phyloP scores from a whole-genome alignment of 2,329 filamentous ascomycete genomes.

The Elsinoe perseae region DNA sequence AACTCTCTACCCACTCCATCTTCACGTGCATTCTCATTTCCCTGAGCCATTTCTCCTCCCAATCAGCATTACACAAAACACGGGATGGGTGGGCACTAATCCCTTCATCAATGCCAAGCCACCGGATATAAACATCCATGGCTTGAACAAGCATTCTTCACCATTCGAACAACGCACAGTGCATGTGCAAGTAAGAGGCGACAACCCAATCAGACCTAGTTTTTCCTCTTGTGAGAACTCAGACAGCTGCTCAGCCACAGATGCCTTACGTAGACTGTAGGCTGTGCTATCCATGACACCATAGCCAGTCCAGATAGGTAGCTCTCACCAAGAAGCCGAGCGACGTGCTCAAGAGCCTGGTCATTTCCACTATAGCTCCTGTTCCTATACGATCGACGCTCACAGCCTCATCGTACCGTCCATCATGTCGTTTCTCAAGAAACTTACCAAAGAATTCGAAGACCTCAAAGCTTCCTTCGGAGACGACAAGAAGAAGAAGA shows the following conservation, averaged over 20 bases:
- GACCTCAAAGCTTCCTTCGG: constrained; percentile 27
- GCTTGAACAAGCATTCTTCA: constrained; percentile 2
- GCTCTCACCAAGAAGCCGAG: background rate
- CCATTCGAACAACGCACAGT: background rate
- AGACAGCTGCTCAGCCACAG: constrained; percentile 2
- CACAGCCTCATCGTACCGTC: background rate
- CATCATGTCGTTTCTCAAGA: constrained; percentile 41
- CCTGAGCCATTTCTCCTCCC: constrained; percentile 1
- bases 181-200: background rate
- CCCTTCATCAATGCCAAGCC: background rate
- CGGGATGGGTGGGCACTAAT: background rate
- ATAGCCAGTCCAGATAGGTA: background rate
- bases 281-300: background rate
- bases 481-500: constrained; percentile 27
- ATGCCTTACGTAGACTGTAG: background rate
- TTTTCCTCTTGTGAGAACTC: background rate
- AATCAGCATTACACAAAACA: background rate
- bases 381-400: background rate
- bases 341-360: background rate
- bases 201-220: background rate
- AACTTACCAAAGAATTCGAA: constrained; percentile 40
- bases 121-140: constrained; percentile 9
- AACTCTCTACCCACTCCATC: background rate
- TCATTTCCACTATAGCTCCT: background rate
- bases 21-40: constrained; percentile 4